Base-by-base conservation (phyloP, 305 asterid species). In the Rubia peregrina region DNA sequence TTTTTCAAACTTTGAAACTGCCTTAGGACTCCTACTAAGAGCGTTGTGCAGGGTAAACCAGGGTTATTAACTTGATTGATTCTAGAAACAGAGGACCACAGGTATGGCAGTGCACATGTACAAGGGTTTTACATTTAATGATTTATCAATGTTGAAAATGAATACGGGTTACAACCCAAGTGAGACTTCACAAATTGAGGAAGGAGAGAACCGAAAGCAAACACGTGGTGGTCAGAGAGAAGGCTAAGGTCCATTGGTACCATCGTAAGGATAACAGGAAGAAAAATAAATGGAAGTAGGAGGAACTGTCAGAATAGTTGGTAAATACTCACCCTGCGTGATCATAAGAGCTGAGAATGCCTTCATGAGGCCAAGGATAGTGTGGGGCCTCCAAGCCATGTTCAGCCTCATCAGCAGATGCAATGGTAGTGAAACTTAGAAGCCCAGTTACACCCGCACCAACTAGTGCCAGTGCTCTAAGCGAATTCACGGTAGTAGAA, bases 371-470 rank as follows among this genome's bases (percentile, higher is more conserved):
- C 97, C 97, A 90, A 43, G 95, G 96, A 82, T 90, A 87, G 80
- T 51, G 79, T 26, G 97, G 75, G 75, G 70, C 75, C 57, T 81
- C 96, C 81, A 91, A 79, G 41, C 97, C 97, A 80, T 91, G 96
- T 73, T 89, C 97, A 53, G 96, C 97, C 80, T 91, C 96, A 76
- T 89, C 96, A 64, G 95, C 88, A 75, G 88, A 78, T 68, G 92
- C 82, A 38, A 86, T 69, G 73, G 95, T 86, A 51, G 92, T 87
- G 77, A 86, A 84, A 78, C 94, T 81, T 5, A 87, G 75, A 55
- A 90, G 81, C 74, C 97, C 97, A n/a, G 96, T 73, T 40, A 86
- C 87, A 77, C 97, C 94, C 41, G 95, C 92, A 76, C 97, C 96
- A 76, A 89, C 41, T 60, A 87, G 84, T 65, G 94, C 87, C 63